phyloP scores from a whole-genome alignment of 1,284 basidiomycete genomes.

The Volvariella surrecta region DNA sequence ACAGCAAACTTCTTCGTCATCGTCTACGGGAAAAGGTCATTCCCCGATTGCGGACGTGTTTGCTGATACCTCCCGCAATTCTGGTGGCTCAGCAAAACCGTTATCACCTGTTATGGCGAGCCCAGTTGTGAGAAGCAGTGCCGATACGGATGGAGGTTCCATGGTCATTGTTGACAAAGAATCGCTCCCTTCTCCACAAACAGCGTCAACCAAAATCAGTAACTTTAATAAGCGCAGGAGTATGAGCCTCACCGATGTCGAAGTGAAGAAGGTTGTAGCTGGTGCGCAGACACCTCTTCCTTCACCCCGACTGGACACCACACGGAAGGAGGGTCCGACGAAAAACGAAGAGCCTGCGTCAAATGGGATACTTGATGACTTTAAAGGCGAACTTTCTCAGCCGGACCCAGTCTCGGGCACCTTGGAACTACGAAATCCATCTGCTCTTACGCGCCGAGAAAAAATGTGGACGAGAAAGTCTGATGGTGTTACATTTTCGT shows the following conservation, averaged over 20 bases:
- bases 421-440: conserved; percentile 57
- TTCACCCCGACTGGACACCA: conserved; percentile 25
- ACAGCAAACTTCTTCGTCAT: no score
- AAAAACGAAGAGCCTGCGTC: conserved; percentile 40
- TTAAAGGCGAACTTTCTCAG: conserved; percentile 59
- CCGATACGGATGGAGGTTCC: conserved; percentile 42
- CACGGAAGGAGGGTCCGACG: conserved; percentile 15
- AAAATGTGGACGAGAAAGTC: conserved; percentile 20
- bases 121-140: conserved; percentile 26
- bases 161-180: conserved; percentile 46
- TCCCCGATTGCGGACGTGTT: conserved; percentile 50
- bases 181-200: conserved; percentile 24
- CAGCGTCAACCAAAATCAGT: conserved; percentile 16
- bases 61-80: conserved; percentile 23
- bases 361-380: conserved; percentile 56
- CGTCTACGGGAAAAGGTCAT: conserved; percentile 17
- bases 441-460: conserved; percentile 39
- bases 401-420: conserved; percentile 47
- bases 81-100: conserved; percentile 44
- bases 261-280: conserved; percentile 39
- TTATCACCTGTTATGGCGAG: conserved; percentile 46
- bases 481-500: conserved; percentile 11
- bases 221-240: conserved; percentile 52
- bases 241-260: conserved; percentile 66
- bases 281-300: conserved; percentile 19